These are phyloP conservation scores for Mortierella sp. DNA, from an alignment of 371 early-diverging fungal genomes.

Conservation along the genomic window DNA sequence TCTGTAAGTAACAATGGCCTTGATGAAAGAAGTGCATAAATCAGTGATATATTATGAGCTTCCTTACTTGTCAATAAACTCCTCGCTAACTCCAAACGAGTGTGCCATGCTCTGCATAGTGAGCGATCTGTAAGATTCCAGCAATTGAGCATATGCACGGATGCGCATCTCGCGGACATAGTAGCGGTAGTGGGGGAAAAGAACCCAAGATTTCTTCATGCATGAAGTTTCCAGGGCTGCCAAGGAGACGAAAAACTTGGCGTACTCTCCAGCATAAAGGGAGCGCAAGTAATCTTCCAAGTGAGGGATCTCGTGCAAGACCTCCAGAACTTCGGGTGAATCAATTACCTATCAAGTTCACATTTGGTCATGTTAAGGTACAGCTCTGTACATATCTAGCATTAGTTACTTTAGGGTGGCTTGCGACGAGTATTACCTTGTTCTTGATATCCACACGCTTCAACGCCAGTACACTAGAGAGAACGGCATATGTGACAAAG, in stretches of 20 bases:
- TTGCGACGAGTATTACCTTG: conserved; percentile 68
- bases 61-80: conserved; percentile 92
- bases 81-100: conserved; percentile 96
- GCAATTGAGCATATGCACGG: conserved; percentile 95
- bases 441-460: conserved; percentile 94
- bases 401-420: too few species aligned
- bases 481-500: conserved; percentile 95
- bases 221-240: conserved; percentile 78
- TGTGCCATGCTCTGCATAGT: conserved; percentile 97
- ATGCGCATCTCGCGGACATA: conserved; percentile 99
- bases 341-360: conserved; percentile 78
- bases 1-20: conserved; percentile 4
- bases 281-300: conserved; percentile 88
- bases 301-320: conserved; percentile 90
- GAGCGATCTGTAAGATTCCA: conserved; percentile 97
- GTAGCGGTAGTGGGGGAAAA: conserved; percentile 88
- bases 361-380: not conserved
- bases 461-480: conserved; percentile 91
- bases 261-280: conserved; percentile 95
- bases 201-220: conserved; percentile 71
- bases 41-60: not conserved
- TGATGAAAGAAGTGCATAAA: not conserved
- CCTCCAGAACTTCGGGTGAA: conserved; percentile 97
- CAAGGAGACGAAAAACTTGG: conserved; percentile 84
- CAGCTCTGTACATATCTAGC: too few species aligned